Base-by-base conservation (phyloP, 148 eudicot species). In the Dysphania ambrosioides region DNA sequence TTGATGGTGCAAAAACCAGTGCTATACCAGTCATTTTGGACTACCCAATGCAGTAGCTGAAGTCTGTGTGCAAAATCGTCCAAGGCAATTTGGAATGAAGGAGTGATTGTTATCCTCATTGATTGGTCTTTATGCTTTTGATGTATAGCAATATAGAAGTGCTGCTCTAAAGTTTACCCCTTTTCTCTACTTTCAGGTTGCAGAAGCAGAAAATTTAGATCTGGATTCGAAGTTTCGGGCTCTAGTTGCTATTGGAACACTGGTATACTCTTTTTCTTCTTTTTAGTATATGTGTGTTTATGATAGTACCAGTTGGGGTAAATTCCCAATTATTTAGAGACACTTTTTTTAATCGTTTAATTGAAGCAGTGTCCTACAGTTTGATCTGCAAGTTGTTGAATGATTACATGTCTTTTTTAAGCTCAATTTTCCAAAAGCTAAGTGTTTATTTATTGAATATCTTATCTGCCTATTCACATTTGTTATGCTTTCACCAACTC, bases 171-270 rank as follows among this genome's bases (percentile, higher is more conserved):
- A 68, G 63, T 34, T 11, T 68, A 40, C 6, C 6, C 26, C 32
- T 71, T 15, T 49, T 66, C 31, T 66, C 44, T 72, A 34, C 64
- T 70, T 79, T 68, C 80, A 96, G 99, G 87, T 96, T 74, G 92
- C 95, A 6, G 97, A 90, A 87, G 88, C 78, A 31, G 97, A 89
- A 73, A 87, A 76, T 68, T 24, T 85, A 41, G 94, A 89, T 76
- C 79, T 75, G 44, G 99, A 96, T 72, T 71, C 93, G 63, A 89
- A 78, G 73, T 96, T 84, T 58, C 92, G 97, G 77, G 97, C 93
- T 68, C 84, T 96, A 70, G 97, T 96, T 79, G 91, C 99, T 69
- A 86, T 90, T 59, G 99, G 97, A 70, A 85, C 97, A 44, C 78
- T 96, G 94, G 97, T 96, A 88, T 36, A 35, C 77, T 62, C 8